Evolutionary conservation across 768 basidiomycete species (phyloP).

Genomic region (Mycena crocata): DNA sequence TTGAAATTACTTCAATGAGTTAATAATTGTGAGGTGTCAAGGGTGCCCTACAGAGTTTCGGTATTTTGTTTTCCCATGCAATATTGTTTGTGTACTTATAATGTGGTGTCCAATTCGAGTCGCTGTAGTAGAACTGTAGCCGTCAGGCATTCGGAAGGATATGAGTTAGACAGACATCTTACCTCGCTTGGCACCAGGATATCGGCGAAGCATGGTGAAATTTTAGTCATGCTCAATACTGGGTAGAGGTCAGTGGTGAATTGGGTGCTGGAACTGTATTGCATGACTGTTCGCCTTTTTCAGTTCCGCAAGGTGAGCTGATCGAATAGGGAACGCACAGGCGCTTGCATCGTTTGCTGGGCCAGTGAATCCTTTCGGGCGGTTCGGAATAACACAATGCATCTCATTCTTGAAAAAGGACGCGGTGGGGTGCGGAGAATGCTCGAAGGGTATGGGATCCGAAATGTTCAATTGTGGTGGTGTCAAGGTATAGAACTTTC

Average conservation of each 20-base stretch:
- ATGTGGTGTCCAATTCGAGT: not conserved
- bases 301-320: not conserved
- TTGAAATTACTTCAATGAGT: not conserved
- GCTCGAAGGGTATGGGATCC: conserved; percentile 12
- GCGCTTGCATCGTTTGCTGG: conserved; percentile 18
- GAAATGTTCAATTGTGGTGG: not conserved
- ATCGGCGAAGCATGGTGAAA: conserved; percentile 25
- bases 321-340: not conserved
- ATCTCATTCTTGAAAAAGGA: conserved; percentile 17
- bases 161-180: not conserved
- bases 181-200: conserved; percentile 28
- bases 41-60: not conserved
- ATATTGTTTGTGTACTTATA: conserved; percentile 12
- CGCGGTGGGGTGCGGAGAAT: conserved; percentile 14
- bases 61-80: conserved; percentile 5
- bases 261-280: conserved; percentile 9
- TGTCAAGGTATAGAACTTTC: not conserved
- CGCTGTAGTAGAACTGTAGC: conserved; percentile 16
- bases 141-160: not conserved
- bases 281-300: conserved; percentile 14
- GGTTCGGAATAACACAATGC: conserved; percentile 6
- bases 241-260: conserved; percentile 28
- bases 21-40: too few relatives aligned
- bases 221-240: conserved; percentile 21
- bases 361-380: conserved; percentile 10